Base-by-base conservation (phyloP, 257 asterid species). In the Nyctanthes arbortristis region DNA sequence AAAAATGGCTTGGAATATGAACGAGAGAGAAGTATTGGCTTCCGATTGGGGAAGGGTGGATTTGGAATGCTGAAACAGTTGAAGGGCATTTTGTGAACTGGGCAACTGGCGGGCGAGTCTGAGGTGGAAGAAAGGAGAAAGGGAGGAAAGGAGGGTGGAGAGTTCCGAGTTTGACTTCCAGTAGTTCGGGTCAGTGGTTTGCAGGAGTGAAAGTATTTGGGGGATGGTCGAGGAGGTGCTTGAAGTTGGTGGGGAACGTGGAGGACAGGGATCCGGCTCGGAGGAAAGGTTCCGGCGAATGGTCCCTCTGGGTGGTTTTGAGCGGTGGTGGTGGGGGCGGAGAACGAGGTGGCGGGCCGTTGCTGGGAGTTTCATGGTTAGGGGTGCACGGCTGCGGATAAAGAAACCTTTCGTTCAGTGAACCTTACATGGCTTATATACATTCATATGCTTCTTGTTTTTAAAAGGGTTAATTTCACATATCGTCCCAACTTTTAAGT, bases 61-160 rank as follows among this genome's bases (percentile, higher is more conserved):
- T 58, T 77, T 85, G 77, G 88, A 67, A 74, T 69, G 77, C 63
- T 83, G 74, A 68, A 88, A 71, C 74, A 92, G 85, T 5, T 80
- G 76, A 71, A 88, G 82, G 60, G 93, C 89, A 74, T 79, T 79
- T 33, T 70, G 71, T 67, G 71, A 81, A 69, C 82, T 75, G 0
- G 90, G 91, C 75, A 93, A 82, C 59, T 71, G 88, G 67, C 97
- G 96, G 60, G 88, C 66, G 68, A 92, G 62, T 61, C 64, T 80
- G 73, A 88, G 92, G 68, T 88, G 56, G 52, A 84, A 63, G 39
- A 31, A 69, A 11, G 95, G 86, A n/a, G 81, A 33, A 36, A 76
- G 85, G 70, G 82, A 31, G 78, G 80, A 63, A 65, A 93, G 86
- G 69, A 88, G 87, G 33, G 78, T 62, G 73, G 28, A 66, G 79